Conservation (phyloP, 768 basidiomycete genomes). For the Lentinula sp. region DNA sequence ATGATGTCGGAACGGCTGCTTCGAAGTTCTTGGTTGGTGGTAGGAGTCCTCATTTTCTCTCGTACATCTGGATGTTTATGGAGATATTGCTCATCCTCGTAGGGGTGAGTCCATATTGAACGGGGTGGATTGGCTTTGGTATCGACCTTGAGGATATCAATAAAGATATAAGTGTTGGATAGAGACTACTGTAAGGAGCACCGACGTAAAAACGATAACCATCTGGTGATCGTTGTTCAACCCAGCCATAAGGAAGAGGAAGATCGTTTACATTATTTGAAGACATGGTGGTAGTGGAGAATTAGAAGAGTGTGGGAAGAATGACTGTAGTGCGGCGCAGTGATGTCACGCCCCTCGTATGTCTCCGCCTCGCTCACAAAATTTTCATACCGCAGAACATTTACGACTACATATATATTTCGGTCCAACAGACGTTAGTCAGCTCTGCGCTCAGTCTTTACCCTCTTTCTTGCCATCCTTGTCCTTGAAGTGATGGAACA, state of each 20-base stretch:
- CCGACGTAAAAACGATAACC: slow-evolving; percentile 40
- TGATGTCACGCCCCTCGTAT: not conserved
- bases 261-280: slow-evolving; percentile 11
- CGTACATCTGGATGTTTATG: slow-evolving; percentile 42
- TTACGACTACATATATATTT: too few species aligned
- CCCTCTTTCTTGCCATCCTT: not conserved
- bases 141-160: slow-evolving; percentile 46
- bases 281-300: slow-evolving; percentile 14
- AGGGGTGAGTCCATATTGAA: slow-evolving; percentile 68
- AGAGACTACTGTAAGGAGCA: not conserved
- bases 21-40: not conserved
- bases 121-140: slow-evolving; percentile 57
- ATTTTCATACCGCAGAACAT: too few species aligned
- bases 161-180: not conserved
- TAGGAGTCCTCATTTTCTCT: slow-evolving; percentile 24
- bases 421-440: too few species aligned
- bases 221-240: slow-evolving; percentile 31
- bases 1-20: not conserved
- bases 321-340: not conserved
- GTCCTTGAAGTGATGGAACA: not conserved
- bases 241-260: slow-evolving; percentile 45
- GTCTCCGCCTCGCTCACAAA: too few species aligned
- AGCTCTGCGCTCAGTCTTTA: not conserved
- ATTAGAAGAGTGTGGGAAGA: not conserved
- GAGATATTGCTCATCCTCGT: slow-evolving; percentile 64